phyloP scores from a whole-genome alignment of 2,329 filamentous ascomycete species.

The Hypoxylon sp. region DNA sequence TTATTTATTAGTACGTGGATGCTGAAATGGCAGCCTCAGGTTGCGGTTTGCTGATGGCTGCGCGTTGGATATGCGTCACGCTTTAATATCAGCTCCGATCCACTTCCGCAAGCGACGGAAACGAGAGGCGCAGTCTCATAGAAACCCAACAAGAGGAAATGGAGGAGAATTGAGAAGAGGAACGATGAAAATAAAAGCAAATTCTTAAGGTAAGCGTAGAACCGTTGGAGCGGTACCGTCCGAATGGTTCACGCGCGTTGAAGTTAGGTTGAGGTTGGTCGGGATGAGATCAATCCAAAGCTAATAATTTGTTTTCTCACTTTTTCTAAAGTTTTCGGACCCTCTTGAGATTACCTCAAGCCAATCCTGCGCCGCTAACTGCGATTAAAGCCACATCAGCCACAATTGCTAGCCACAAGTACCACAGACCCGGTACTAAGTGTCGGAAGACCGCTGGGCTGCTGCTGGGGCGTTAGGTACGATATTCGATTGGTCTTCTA shows the following conservation, averaged over 20 bases:
- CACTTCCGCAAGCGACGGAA: conserved; percentile 43
- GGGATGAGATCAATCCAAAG: conserved; percentile 44
- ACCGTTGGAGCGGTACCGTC: conserved; percentile 13
- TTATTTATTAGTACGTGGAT: conserved; percentile 11
- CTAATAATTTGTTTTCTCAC: conserved; percentile 49
- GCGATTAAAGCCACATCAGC: conserved; percentile 10
- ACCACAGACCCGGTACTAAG: neutral
- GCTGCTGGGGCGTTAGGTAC: neutral
- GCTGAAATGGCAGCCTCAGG: conserved; percentile 16
- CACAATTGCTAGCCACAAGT: conserved; percentile 8
- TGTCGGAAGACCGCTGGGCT: neutral
- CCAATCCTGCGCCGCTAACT: conserved; percentile 8
- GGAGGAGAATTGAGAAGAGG: conserved; percentile 18
- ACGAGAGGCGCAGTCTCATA: conserved; percentile 37
- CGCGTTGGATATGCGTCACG: conserved; percentile 42
- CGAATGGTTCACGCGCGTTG: conserved; percentile 24
- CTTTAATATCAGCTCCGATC: conserved; percentile 47
- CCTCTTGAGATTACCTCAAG: conserved; percentile 12
- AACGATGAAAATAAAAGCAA: conserved; percentile 17
- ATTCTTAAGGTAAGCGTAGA: conserved; percentile 6
- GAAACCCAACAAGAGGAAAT: conserved; percentile 15
- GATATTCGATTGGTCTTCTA: neutral
- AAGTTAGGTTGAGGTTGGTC: conserved; percentile 30
- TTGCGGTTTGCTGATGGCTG: conserved; percentile 26
- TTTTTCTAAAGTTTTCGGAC: conserved; percentile 49